Evolutionary conservation across 2,329 filamentous ascomycete genomes (phyloP), one percentile per base, ranked within the genome.

Genomic region (Aspergillus fumigatiaffinis): DNA sequence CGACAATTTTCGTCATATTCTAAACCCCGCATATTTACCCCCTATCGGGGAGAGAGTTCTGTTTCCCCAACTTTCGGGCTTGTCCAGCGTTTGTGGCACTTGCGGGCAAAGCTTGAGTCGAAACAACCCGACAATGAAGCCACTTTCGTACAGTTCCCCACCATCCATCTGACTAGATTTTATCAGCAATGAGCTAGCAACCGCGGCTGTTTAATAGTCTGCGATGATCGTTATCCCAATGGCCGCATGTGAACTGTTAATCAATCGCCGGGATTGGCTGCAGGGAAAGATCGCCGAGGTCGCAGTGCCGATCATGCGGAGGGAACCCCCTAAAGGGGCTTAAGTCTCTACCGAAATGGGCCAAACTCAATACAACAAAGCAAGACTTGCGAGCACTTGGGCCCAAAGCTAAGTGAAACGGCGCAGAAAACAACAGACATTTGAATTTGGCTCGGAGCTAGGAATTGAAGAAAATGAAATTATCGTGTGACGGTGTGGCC

Each of bases 161-260:
- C 26, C 29, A 17, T 35, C 23, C n/a, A 20, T 14, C 49, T 14
- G 23, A 20, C 10, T 26, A 47, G 14, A 3, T 25, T 41, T 29
- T 56, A 51, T 35, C 57, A 49, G 52, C 14, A 54, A 23, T 20
- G 20, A 53, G 57, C 46, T 23, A 52, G 50, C 53, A 60, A 59
- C 61, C 59, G 61, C 61, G 61, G 61, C 57, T 60, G 52, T 47
- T 53, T 53, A 54, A 56, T 60, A 60, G 56, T 60, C 23, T 29
- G 38, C 57, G 54, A 41, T 41, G 61, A 63, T 63, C 61, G 20
- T 59, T 51, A 55, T 57, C 35, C 55, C 32, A 47, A 23, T 20
- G 28, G 32, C 59, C 58, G 55, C 61, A 60, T 58, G 55, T 61
- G 58, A 55, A 58, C 54, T 53, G 51, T 28, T 50, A 52, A 32